Base-by-base conservation (phyloP, 805 yeast genomes). In the Danielia reshetovae region DNA sequence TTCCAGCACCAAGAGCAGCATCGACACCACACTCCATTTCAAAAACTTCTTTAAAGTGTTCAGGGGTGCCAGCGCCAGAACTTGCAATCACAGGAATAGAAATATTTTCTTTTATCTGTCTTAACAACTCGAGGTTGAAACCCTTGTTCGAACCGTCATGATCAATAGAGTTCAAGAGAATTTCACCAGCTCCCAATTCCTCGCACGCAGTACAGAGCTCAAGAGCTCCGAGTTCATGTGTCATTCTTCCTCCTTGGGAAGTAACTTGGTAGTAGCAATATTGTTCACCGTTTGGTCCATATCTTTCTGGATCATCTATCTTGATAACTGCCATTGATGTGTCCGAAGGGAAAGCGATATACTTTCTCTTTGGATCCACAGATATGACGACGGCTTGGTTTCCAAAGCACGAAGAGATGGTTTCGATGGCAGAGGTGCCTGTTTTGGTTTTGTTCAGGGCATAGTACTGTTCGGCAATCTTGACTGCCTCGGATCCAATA, bases 1-100 rank as follows among this genome's bases (percentile, higher is more conserved):
- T 83, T 28, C 99, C 99, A 4, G 99, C 99, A 24, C 98, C 99
- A 26, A 93, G 71, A 12, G 98, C 97, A 27, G 99, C 99, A 63
- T 93, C 98, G 1, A 93, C 82, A 5, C 74, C 70, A 11, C 97
- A 88, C 29, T 81, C 69, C 53, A 62, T 41, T 29, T 68, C 70
- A 54, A 93, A 93, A 2, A 86, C 99, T 45, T 93, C 87, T 43
- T 77, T 78, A 57, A 93, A 93, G 62, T 93, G 97, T 32, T 69
- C 74, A 1, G 99, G 98, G 15, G 67, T 76, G 33, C 99, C 99
- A 5, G 99, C 99, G 36, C 99, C 99, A 42, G 94, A 82, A 5
- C 97, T 88, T 0, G 98, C 97, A 58, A 93, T 93, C 2, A 93
- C 97, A 0, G 99, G 99, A 30, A 94, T 83, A 1, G 68, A 65